Evolutionary conservation across 179 eudicot species (phyloP).

Genomic region (Patellifolia procumbens): DNA sequence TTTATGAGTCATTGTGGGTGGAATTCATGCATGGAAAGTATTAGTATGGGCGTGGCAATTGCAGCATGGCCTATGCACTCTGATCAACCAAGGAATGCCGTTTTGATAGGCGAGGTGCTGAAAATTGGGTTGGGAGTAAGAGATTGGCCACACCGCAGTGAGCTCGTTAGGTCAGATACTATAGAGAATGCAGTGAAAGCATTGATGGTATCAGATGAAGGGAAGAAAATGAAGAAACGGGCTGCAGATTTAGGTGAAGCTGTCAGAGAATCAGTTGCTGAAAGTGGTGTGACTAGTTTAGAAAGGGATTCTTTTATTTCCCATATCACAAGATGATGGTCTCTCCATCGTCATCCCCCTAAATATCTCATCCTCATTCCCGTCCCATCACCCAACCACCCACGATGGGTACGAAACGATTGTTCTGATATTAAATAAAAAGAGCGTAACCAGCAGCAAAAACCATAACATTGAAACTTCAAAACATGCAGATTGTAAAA

Average conservation of each 20-base stretch:
- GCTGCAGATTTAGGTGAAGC: slow-evolving; percentile 38
- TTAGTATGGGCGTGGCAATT: slow-evolving; percentile 59
- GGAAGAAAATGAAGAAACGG: slow-evolving; percentile 44
- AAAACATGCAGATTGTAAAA: too few relatives aligned
- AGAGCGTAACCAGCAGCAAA: too few relatives aligned
- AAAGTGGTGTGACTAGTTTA: slow-evolving; percentile 40
- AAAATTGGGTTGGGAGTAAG: slow-evolving; percentile 38
- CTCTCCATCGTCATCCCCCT: too few relatives aligned
- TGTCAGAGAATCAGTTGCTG: slow-evolving; percentile 30
- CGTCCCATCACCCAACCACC: too few relatives aligned
- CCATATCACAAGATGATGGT: slow-evolving; percentile 48
- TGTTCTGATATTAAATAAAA: too few relatives aligned
- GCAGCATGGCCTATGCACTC: slow-evolving; percentile 81
- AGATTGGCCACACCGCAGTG: slow-evolving; percentile 37
- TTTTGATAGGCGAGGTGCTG: slow-evolving; percentile 40
- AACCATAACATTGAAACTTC: too few relatives aligned
- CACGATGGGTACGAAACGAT: too few relatives aligned
- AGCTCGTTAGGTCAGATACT: slow-evolving; percentile 30
- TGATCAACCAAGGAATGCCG: slow-evolving; percentile 57
- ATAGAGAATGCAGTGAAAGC: slow-evolving; percentile 42
- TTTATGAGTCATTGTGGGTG: slow-evolving; percentile 83
- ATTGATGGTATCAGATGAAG: slow-evolving; percentile 53
- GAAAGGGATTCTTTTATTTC: slow-evolving; percentile 55
- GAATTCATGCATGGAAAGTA: slow-evolving; percentile 73
- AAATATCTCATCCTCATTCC: too few relatives aligned